Percentiles rank a stretch among this genome's conserved stretches.
phyloP scores from a whole-genome alignment of 2,329 filamentous ascomycete species.

The Botryotinia convoluta region DNA sequence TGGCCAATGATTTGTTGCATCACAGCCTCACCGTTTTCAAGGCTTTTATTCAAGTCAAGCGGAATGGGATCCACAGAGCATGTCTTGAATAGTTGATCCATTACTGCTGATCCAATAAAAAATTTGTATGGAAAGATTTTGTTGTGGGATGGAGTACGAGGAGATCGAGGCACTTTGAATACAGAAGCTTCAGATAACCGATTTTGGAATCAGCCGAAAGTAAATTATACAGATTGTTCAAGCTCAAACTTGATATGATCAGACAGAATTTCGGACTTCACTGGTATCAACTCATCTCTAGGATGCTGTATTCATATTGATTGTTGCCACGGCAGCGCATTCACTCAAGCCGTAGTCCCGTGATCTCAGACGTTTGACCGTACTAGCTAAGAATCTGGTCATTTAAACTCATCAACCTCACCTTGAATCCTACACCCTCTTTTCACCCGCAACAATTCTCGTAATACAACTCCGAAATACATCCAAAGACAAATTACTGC shows the following conservation, averaged over 20 bases:
- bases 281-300: not conserved
- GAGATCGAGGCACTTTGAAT: rapidly evolving
- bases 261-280: rapidly evolving
- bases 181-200: not conserved
- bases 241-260: not conserved
- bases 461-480: not conserved
- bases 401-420: not conserved
- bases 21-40: not conserved
- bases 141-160: not conserved
- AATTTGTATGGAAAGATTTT: not conserved
- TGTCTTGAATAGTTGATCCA: not conserved
- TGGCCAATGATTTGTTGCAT: not conserved
- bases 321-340: not conserved
- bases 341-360: not conserved
- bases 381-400: not conserved
- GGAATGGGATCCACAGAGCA: too few species aligned
- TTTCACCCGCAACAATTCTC: not conserved
- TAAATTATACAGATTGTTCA: rapidly evolving
- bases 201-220: not conserved
- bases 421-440: not conserved
- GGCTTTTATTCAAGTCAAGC: not conserved
- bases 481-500: too few species aligned
- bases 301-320: not conserved
- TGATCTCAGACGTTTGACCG: not conserved
- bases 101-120: not conserved